A percentile compares a stretch with the other conserved stretches of the same genome.
Evolutionary conservation across 2,329 filamentous ascomycete species (phyloP).

Genomic region (Fusarium poae): DNA sequence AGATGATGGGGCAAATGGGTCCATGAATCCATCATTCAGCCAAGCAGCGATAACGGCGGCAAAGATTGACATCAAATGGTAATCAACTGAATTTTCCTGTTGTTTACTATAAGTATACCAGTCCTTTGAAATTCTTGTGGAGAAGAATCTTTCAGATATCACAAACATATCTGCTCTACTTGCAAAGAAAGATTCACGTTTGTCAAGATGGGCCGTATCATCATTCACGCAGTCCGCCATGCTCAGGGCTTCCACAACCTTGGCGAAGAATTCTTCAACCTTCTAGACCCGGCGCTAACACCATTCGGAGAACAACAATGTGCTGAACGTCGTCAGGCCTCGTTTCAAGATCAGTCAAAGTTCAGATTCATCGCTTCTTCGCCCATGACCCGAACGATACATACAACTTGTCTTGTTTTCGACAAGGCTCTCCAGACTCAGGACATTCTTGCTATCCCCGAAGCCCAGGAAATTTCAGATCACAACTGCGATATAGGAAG

Average conservation of each 20-base stretch:
- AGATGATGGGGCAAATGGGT: constrained; percentile 18
- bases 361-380: constrained; percentile 34
- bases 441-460: constrained; percentile 32
- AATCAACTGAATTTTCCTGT: neutral
- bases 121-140: neutral
- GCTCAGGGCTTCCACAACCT: constrained; percentile 40
- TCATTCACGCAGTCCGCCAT: constrained; percentile 35
- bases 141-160: neutral
- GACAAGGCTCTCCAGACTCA: constrained; percentile 19
- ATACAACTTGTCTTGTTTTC: constrained; percentile 33
- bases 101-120: neutral
- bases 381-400: constrained; percentile 28
- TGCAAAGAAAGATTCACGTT: neutral
- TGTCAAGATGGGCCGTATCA: constrained; percentile 24
- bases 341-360: constrained; percentile 37
- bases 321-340: constrained; percentile 24
- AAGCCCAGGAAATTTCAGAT: constrained; percentile 39
- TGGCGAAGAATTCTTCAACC: constrained; percentile 37
- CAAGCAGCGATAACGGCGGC: constrained; percentile 18
- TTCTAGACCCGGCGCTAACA: constrained; percentile 35
- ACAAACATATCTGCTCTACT: neutral
- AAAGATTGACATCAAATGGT: constrained; percentile 6
- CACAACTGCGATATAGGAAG: constrained; percentile 35
- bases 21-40: neutral
- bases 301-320: constrained; percentile 39